Base-by-base conservation (phyloP, 768 basidiomycete genomes). In the Pleurotus sapidus region DNA sequence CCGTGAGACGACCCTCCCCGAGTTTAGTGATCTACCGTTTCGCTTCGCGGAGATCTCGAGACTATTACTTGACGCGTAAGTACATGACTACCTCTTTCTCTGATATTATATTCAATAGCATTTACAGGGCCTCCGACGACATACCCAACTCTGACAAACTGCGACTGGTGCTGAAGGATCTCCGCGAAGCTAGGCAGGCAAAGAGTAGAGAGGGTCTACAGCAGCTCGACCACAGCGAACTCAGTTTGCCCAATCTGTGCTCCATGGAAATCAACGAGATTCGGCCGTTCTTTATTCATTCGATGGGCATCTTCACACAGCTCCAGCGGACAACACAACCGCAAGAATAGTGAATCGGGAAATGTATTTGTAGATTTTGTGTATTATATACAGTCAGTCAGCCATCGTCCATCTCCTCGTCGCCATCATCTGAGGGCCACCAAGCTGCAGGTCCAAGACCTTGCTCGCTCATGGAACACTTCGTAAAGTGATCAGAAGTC, bases 231-330 rank as follows among this genome's bases (percentile, higher is more conserved):
- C 83, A 91, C 65, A 89, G 84, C 61, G 89, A 91, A 68, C 79
- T 94, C 24, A 86, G 84, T 71, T 77, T 97, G 59, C 85, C 91
- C 3, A 91, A 94, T 61, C 74, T 96, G 17, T 89, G 86, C 59
- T 84, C 91, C 1, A 88, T 95, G 87, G 94, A 97, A 70, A 91
- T 97, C 72, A 93, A 94, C 73, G 95, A 96, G 68, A 89, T 96
- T 63, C 81, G 93, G 38, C 92, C 94, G 2, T 91, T 92, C 75
- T 95, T 95, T 65, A 77, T 89, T 34, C 86, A 85, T 61, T 83
- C 92, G 0, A 94, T 95, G 91, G 78, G 81, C 57, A 71, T 90
- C 45, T 72, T 93, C 45, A 84, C 79, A 0, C 84, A 88, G 59
- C 76, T 93, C 37, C 56, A 54, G 27, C 51, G 51, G 38, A 23